Evolutionary conservation across 768 basidiomycete genomes (phyloP), one percentile per base, ranked within the genome.

Genomic region (Tylopilus vinaceipallidus): DNA sequence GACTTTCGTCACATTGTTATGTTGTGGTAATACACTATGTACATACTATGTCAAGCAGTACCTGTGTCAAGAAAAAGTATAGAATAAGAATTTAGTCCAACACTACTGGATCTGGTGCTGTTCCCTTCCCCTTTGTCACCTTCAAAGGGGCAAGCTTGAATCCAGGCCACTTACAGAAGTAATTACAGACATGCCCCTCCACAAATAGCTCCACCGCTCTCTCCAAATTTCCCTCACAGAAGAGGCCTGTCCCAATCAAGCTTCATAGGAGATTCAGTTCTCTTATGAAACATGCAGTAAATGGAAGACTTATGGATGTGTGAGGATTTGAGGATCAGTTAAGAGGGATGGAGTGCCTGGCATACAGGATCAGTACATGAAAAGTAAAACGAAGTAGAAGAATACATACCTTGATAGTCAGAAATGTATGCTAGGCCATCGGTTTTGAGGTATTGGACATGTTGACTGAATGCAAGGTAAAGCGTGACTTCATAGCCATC

Each of bases 221-320:
- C 42, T 56, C 36, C 0, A 56, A 24, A 19, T 54, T 54, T 12
- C 55, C 55, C 17, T 54, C 52, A 14, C 36, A 33, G 9, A 56
- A 50, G 5, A 50, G 20, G 11, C 33, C 27, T 2, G 26, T 10
- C 26, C 39, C n/a, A 1, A 40, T 14, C 6, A 13, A 10, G 14
- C 32, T 32, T 13, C 12, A 32, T 32, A 32, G 32, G 14, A 13
- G 12, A 32, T 8, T 32, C 32, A 32, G 32, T 32, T 32, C 6
- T 10, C 12, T 32, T 10, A 13, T 10, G 14, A 32, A 32, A 32
- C 10, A 32, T 29, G 27, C 6, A 32, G 14, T 10, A 32, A 32
- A 32, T 2, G 14, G 12, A 35, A 17, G 7, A 35, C 34, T 4
- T 13, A 35, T 17, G n/a, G 17, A 35, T 19, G 16, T 4, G 34